These are phyloP conservation scores for Sporisorium exsertum DNA, from an alignment of 1,284 basidiomycete genomes.

Conservation along the genomic window DNA sequence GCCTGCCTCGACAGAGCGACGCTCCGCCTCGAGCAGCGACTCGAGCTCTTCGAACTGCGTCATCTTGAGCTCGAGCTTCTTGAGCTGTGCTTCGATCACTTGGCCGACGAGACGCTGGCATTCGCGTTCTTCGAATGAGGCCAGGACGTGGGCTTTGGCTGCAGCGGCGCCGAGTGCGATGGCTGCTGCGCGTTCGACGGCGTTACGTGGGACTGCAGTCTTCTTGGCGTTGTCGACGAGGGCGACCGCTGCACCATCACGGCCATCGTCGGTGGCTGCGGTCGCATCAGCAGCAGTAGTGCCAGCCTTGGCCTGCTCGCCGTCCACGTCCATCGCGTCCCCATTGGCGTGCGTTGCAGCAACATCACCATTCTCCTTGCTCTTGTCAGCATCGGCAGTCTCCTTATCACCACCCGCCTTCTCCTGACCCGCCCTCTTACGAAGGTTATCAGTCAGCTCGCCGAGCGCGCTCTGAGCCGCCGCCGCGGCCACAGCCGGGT, in stretches of 20 bases:
- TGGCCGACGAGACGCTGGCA: slow-evolving; percentile 84
- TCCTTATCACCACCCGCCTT: slow-evolving; percentile 19
- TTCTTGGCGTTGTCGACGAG: slow-evolving; percentile 36
- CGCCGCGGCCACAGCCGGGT: slow-evolving; percentile 89
- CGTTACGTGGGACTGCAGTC: slow-evolving; percentile 57
- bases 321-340: slow-evolving; percentile 60
- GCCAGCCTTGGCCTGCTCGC: slow-evolving; percentile 39
- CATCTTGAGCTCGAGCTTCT: slow-evolving; percentile 80
- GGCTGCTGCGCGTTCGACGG: slow-evolving; percentile 63
- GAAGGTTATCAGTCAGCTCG: slow-evolving; percentile 69
- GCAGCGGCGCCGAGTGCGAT: slow-evolving; percentile 82
- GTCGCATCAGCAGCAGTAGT: slow-evolving; percentile 4
- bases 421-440: slow-evolving; percentile 42
- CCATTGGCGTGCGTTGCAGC: slow-evolving; percentile 70
- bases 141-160: slow-evolving; percentile 83
- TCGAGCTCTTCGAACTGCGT: slow-evolving; percentile 67
- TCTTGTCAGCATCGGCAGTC: slow-evolving; percentile 17
- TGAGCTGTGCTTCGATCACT: slow-evolving; percentile 89
- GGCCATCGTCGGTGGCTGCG: background rate
- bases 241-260: slow-evolving; percentile 7
- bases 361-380: slow-evolving; percentile 70
- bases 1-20: slow-evolving; percentile 59
- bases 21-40: slow-evolving; percentile 63
- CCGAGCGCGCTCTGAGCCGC: slow-evolving; percentile 90
- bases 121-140: slow-evolving; percentile 84